Evolutionary conservation across 768 basidiomycete genomes (phyloP), one percentile per base, ranked within the genome.

Genomic region (Suillus lakei): DNA sequence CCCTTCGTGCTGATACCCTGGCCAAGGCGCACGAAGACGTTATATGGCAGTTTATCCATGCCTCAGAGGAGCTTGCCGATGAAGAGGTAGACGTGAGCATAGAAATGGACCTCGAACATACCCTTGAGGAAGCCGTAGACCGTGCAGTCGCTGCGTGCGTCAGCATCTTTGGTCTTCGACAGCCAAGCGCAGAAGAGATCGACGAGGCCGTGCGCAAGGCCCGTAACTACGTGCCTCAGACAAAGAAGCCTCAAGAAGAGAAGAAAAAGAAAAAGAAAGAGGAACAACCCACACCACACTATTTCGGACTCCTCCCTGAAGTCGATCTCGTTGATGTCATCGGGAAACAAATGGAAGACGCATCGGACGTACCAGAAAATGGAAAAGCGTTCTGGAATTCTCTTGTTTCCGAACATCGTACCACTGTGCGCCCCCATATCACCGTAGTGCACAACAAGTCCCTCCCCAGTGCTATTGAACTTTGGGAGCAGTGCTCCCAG

Each of bases 301-400:
- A 97, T 77, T 98, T 84, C 72, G 96, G 85, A 15, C 73, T 99
- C 41, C 76, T 92, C 5, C 87, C 90, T 10, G 94, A 97, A 71
- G 66, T 95, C 38, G 85, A 93, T 70, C 73, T 96, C 13, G 70
- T 75, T 8, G 67, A 76, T 8, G 69, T 88, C 43, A 75, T 95
- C 30, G 81, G 76, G 23, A 66, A 74, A 6, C 76, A 72, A 23
- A 67, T 93, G 21, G 70, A 73, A 16, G 66, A 68, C 13, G 74
- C 70, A 4, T 74, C 69, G 16, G 82, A 77, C 36, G 71, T 74
- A 32, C 72, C 76, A 32, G 64, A 71, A 26, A 65, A 67, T 1
- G 79, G 79, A 13, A 78, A 70, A 63, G 53, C 64, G 6, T 83
- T 93, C 65, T 93, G 88, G 84, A 69, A 74, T 0, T 58, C 70